Base-by-base conservation (phyloP, 1,284 basidiomycete species). In the Agaricales sp. region DNA sequence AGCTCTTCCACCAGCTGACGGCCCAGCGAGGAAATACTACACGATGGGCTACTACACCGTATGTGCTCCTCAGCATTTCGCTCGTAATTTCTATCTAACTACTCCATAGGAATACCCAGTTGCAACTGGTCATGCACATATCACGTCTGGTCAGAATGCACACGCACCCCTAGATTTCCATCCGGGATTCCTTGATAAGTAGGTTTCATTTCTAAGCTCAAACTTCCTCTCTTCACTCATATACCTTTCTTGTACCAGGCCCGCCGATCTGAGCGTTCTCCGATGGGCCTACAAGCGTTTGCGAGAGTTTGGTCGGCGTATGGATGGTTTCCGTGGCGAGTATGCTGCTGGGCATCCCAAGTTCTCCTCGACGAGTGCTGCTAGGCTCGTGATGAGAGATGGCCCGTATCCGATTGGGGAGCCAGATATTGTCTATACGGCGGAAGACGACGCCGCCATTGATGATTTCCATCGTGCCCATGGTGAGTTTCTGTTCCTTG, bases 221-320 rank as follows among this genome's bases (percentile, higher is more conserved):
- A 16, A 4, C 4, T 8, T 24, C 44, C 6, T 24, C 21, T 22
- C 13, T 24, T 6, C 12, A 6, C 18, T 43, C 46, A 25, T 43
- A 22, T 53, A 58, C 35, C 41, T 55, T 49, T 59, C 8, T 44
- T 53, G 18, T 14, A n/a, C 11, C 45, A 80, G 77, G n/a, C 56
- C 65, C 11, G 73, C 71, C 2, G 82, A 85, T 58, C 30, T 85
- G 2, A 68, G 65, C 2, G 62, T 73, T 11, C 58, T 80, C 52
- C 63, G 71, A 47, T 79, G 76, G 70, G 63, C 57, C 0, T 86
- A 82, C 59, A 86, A 85, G 58, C 70, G 67, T 52, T 52, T 62
- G 19, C 66, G 78, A n/a, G 82, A 85, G 60, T 58, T 77, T 30
- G 71, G 68, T 2, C 71, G 82, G 18, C 74, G 81, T 1, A 73